These are phyloP conservation scores for Pascua guehoae DNA, from an alignment of 1,284 basidiomycete species.

Conservation along the genomic window DNA sequence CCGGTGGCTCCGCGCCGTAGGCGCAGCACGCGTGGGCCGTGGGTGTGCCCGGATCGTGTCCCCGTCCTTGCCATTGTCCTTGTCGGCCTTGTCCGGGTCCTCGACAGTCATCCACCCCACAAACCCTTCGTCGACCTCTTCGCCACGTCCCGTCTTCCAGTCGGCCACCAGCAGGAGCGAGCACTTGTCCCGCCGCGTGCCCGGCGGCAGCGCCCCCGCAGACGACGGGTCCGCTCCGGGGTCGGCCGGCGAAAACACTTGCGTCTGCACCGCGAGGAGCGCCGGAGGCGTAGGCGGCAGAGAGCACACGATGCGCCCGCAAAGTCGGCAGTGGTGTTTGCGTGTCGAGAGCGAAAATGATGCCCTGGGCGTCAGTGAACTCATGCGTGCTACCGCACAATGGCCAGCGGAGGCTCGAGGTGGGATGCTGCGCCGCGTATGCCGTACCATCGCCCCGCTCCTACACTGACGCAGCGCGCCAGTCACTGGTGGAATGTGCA, in stretches of 20 bases:
- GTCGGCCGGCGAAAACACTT: slow-evolving; percentile 41
- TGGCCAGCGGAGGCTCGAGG: too few relatives aligned
- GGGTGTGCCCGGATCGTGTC: not conserved
- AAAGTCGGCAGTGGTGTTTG: slow-evolving; percentile 94
- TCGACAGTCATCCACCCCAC: slow-evolving; percentile 62
- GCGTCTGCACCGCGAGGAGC: slow-evolving; percentile 50
- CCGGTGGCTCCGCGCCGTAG: not conserved
- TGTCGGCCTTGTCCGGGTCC: slow-evolving; percentile 46
- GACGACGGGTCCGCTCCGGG: slow-evolving; percentile 13
- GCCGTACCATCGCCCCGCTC: slow-evolving; percentile 54
- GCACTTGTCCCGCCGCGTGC: slow-evolving; percentile 64
- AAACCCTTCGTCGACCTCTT: slow-evolving; percentile 75
- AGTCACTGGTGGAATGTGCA: too few relatives aligned
- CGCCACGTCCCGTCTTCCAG: slow-evolving; percentile 65
- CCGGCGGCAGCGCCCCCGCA: slow-evolving; percentile 28
- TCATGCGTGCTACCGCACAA: not conserved
- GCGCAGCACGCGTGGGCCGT: not conserved
- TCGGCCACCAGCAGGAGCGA: slow-evolving; percentile 77
- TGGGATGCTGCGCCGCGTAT: too few relatives aligned
- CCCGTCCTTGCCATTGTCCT: slow-evolving; percentile 2
- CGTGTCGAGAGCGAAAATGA: slow-evolving; percentile 86
- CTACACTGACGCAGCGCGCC: too few relatives aligned
- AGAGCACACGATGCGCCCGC: slow-evolving; percentile 88
- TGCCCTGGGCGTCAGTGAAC: slow-evolving; percentile 52
- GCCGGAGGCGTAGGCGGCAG: slow-evolving; percentile 65